Evolutionary conservation across 148 eudicot species (phyloP), one percentile per base, ranked within the genome.

Genomic region (Camellia lanceoleosa): DNA sequence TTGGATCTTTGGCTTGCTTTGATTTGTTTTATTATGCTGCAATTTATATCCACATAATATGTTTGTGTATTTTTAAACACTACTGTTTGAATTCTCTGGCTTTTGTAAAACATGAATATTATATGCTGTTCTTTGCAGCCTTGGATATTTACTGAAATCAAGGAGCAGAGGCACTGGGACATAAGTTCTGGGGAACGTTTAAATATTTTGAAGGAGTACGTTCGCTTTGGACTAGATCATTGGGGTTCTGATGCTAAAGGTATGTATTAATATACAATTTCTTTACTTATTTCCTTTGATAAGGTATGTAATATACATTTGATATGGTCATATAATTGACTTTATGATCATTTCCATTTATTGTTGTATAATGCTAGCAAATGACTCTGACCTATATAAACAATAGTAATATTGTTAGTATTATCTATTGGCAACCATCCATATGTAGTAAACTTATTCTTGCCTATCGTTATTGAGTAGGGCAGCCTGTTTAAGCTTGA

Each of bases 231-330:
- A 69, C 93, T 97, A 75, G 83, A 97, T 80, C 99, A 97, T 79
- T 97, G 99, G 99, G 99, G 99, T 88, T 94, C 99, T 73, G 99
- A 97, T 79, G 68, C 98, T 59, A 97, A 94, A 91, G 99, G 99
- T 94, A 30, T 30, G 1, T 30, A 23, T 23, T 23, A 30, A 30
- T 30, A 30, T 30, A 30, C 38, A 30, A 30, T 30, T 30, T 30
- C 38, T 30, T 30, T 30, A 30, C 38, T 30, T 30, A 30, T 30
- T 30, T 30, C 38, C 38, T 30, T 30, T 30, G 38, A 30, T 30
- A 30, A 1, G 38, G 38, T 30, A 78, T 60, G 81, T 77, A 15
- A 23, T 5, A 68, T 51, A 52, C 56, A 18, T 11, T 30, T 30
- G 38, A 30, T 30, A 30, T 30, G 38, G 38, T 30, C 38, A 30